Evolutionary conservation across 345 rosid genomes (phyloP).

Genomic region (Moricandia arvensis): DNA sequence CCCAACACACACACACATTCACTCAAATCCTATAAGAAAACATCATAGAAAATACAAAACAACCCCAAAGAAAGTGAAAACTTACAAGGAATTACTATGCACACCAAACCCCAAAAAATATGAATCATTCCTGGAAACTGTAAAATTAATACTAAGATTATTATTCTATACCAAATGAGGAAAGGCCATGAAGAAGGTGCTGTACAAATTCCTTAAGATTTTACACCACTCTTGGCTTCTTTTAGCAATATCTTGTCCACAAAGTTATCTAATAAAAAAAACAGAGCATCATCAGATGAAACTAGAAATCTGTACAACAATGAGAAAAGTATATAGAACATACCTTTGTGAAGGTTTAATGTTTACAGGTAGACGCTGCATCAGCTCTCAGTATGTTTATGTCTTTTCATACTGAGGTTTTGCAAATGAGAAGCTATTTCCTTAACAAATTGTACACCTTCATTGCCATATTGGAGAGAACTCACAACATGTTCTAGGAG

Average conservation of each 20-base stretch:
- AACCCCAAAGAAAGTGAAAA: slow-evolving; percentile 7
- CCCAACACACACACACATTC: slow-evolving; percentile 6
- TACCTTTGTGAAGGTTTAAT: slow-evolving; percentile 40
- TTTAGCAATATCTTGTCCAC: slow-evolving; percentile 17
- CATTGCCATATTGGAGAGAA: slow-evolving; percentile 44
- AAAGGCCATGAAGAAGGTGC: slow-evolving; percentile 23
- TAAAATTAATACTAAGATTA: neutral
- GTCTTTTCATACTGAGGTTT: slow-evolving; percentile 37
- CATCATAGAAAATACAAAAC: neutral
- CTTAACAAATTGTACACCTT: slow-evolving; percentile 44
- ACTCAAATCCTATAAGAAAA: slow-evolving; percentile 13
- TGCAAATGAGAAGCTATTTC: slow-evolving; percentile 54
- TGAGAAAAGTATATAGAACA: neutral
- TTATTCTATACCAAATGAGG: neutral
- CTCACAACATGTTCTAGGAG: slow-evolving; percentile 51
- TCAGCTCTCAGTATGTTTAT: slow-evolving; percentile 36
- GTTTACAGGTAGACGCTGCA: neutral
- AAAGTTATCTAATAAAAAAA: slow-evolving; percentile 1
- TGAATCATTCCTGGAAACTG: neutral
- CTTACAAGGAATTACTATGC: slow-evolving; percentile 14
- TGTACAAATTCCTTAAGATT: slow-evolving; percentile 27
- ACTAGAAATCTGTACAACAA: neutral
- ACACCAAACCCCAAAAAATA: slow-evolving; percentile 24
- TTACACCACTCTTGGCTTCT: slow-evolving; percentile 13
- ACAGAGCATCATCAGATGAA: no score